These are phyloP conservation scores for Wickerhamomyces bisporus DNA, from an alignment of 805 yeast species.

Conservation along the genomic window DNA sequence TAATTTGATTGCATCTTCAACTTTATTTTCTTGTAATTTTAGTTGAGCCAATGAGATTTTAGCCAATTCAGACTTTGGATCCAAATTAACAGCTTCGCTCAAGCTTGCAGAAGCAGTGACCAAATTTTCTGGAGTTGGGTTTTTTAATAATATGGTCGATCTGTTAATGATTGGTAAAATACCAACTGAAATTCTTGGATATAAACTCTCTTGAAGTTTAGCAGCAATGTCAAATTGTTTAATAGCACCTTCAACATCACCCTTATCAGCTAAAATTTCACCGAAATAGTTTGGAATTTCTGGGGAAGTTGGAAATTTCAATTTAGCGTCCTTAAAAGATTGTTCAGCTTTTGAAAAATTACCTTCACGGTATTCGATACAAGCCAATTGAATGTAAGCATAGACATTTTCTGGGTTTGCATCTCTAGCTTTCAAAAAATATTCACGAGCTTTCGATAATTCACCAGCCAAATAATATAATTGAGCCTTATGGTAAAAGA, in stretches of 20 bases:
- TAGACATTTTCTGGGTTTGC: constrained; percentile 72
- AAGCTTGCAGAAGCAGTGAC: constrained; percentile 61
- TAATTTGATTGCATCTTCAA: constrained; percentile 72
- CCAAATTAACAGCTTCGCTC: constrained; percentile 71
- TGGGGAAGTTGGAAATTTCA: constrained; percentile 78
- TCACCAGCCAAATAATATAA: constrained; percentile 77
- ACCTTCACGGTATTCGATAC: constrained; percentile 80
- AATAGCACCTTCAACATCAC: constrained; percentile 65
- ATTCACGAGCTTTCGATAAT: constrained; percentile 61
- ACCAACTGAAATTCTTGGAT: constrained; percentile 68
- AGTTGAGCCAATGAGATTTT: constrained; percentile 88
- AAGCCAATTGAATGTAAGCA: constrained; percentile 89
- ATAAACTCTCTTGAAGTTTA: constrained; percentile 65
- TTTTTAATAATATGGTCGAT: constrained; percentile 66
- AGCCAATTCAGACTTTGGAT: constrained; percentile 87
- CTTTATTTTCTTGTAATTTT: constrained; percentile 75
- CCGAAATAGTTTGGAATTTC: constrained; percentile 95
- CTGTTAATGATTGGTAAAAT: constrained; percentile 87
- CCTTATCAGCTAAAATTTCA: constrained; percentile 82
- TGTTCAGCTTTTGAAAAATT: constrained; percentile 51
- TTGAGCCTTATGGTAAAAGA: constrained; percentile 94
- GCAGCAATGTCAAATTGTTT: constrained; percentile 84
- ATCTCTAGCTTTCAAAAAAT: constrained; percentile 72
- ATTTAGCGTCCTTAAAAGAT: constrained; percentile 62
- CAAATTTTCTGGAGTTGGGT: constrained; percentile 37